phyloP scores from a whole-genome alignment of 306 rosid species.

The Rosa lucieae region DNA sequence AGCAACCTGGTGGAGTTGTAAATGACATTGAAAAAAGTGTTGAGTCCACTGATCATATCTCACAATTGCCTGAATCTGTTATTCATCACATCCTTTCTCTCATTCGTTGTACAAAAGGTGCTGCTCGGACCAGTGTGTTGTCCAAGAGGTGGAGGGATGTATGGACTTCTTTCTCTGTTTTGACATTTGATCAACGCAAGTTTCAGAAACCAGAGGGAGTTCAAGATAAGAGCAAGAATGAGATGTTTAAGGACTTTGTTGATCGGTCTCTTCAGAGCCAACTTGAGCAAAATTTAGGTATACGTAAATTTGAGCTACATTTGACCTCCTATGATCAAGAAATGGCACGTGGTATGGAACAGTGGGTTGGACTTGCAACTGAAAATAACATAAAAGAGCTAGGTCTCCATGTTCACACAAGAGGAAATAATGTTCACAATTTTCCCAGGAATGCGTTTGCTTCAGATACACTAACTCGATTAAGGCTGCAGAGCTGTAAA shows the following conservation, averaged over 20 bases:
- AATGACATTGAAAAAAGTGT: neutral
- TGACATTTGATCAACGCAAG: constrained; percentile 44
- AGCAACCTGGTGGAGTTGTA: neutral
- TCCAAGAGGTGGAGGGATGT: constrained; percentile 55
- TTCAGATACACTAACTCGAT: neutral
- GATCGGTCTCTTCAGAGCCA: constrained; percentile 11
- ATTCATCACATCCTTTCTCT: constrained; percentile 49
- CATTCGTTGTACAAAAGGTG: constrained; percentile 39
- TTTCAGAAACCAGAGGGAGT: neutral
- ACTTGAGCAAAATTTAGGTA: neutral
- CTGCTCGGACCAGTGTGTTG: constrained; percentile 46
- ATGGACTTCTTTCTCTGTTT: constrained; percentile 44
- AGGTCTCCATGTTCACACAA: constrained; percentile 12
- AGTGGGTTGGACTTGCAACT: constrained; percentile 15
- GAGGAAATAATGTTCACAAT: neutral
- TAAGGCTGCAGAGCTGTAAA: constrained; percentile 13
- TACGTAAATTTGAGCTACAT: constrained; percentile 13
- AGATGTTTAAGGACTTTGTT: constrained; percentile 14
- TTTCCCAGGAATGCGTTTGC: constrained; percentile 4
- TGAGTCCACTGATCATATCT: constrained; percentile 5
- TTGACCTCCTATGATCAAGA: constrained; percentile 11
- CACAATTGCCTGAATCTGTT: constrained; percentile 42
- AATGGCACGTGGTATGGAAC: neutral
- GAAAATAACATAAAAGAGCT: constrained; percentile 15
- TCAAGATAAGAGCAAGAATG: neutral